Conservation (phyloP, 2,329 filamentous ascomycete species). For the Aquanectria penicillioides region DNA sequence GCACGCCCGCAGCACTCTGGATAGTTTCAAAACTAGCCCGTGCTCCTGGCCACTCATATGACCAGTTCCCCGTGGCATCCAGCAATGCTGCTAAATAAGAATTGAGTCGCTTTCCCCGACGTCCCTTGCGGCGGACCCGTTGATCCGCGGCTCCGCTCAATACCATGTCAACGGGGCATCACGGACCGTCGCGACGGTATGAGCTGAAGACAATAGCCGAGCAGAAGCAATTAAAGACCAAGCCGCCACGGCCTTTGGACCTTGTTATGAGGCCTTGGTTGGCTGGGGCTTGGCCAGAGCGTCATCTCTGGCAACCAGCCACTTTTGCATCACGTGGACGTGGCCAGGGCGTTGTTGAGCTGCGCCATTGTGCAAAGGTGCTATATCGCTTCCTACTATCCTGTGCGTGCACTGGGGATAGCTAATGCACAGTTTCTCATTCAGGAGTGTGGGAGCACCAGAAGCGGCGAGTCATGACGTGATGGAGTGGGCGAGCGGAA, state of each 20-base stretch:
- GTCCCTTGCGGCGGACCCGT: not conserved
- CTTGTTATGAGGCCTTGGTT: too few species aligned
- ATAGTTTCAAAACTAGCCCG: too few species aligned
- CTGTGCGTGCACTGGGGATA: not conserved
- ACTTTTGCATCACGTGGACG: slow-evolving; percentile 1
- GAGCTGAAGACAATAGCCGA: slow-evolving; percentile 3
- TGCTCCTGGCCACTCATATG: slow-evolving; percentile 3
- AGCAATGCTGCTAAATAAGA: too few species aligned
- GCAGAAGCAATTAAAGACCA: slow-evolving; percentile 2
- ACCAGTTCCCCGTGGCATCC: too few species aligned
- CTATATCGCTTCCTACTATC: not conserved
- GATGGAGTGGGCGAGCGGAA: not conserved
- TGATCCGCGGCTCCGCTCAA: not conserved
- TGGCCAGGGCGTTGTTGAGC: not conserved
- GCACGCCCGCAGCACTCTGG: too few species aligned
- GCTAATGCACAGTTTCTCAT: not conserved
- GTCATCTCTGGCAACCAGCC: not conserved
- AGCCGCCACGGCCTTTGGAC: too few species aligned
- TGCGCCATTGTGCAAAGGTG: not conserved
- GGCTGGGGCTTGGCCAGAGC: not conserved
- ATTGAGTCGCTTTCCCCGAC: too few species aligned
- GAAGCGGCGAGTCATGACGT: slow-evolving; percentile 2
- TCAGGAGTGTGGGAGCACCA: not conserved
- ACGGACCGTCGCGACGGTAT: not conserved
- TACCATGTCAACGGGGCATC: not conserved